phyloP scores from a whole-genome alignment of 208 protist genomes.

The Phytomonas francai region DNA sequence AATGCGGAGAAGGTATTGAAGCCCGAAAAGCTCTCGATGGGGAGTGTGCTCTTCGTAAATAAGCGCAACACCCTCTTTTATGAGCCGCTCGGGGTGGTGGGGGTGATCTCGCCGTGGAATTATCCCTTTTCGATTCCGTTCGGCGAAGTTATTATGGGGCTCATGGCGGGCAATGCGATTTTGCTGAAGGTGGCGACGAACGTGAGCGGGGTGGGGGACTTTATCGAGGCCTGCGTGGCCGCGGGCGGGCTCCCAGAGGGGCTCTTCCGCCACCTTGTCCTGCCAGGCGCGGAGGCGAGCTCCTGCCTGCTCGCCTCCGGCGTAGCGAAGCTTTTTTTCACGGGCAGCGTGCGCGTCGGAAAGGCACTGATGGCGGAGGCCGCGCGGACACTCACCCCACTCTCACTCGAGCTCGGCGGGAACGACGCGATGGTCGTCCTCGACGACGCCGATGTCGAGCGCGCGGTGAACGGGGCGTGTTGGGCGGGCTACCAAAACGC shows the following conservation, averaged over 20 bases:
- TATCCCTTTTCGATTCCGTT: constrained; percentile 84
- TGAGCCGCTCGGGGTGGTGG: constrained; percentile 75
- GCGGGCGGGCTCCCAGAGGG: constrained; percentile 44
- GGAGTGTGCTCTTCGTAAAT: constrained; percentile 64
- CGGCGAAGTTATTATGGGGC: constrained; percentile 67
- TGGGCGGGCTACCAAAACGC: constrained; percentile 80
- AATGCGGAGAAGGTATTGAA: constrained; percentile 45
- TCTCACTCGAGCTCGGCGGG: constrained; percentile 80
- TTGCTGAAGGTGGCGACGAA: constrained; percentile 69
- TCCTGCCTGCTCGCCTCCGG: constrained; percentile 33
- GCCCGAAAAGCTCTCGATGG: constrained; percentile 29
- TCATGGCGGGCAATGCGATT: constrained; percentile 80
- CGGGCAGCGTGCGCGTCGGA: constrained; percentile 71
- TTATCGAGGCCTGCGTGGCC: constrained; percentile 55
- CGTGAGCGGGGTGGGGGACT: constrained; percentile 40
- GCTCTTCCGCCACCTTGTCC: constrained; percentile 55
- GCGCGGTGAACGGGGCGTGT: constrained; percentile 70
- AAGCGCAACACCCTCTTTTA: constrained; percentile 71
- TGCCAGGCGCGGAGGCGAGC: constrained; percentile 32
- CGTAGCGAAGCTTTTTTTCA: constrained; percentile 82
- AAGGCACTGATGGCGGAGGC: constrained; percentile 70
- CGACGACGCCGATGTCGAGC: constrained; percentile 64
- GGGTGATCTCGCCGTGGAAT: constrained; percentile 86
- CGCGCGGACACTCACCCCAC: constrained; percentile 60
- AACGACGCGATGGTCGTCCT: constrained; percentile 82